Conservation (phyloP, 306 rosid genomes). For the Prosopis cineraria region DNA sequence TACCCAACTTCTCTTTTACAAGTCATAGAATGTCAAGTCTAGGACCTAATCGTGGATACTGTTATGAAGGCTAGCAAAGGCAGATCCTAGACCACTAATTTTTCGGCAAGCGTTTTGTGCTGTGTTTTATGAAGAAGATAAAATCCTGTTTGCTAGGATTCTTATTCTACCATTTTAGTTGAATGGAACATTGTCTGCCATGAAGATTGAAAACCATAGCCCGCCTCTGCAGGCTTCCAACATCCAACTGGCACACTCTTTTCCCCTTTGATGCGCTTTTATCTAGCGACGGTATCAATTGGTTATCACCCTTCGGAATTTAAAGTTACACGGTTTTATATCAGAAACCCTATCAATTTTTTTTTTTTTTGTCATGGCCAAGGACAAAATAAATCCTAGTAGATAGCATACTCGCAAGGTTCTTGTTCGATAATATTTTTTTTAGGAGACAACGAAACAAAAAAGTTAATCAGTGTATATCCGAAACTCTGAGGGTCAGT, state of each 20-base stretch:
- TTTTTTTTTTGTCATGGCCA: background rate
- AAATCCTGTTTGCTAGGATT: constrained; percentile 17
- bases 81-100: background rate
- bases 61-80: background rate
- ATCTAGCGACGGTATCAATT: background rate
- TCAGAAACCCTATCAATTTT: background rate
- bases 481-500: no score
- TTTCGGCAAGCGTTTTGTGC: background rate
- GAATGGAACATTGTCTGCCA: background rate
- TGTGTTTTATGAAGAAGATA: background rate
- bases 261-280: background rate
- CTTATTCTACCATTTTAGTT: constrained; percentile 7
- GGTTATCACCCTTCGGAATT: no score
- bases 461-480: background rate
- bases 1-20: background rate
- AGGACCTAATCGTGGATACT: constrained; percentile 30
- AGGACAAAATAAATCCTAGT: background rate
- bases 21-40: constrained; percentile 8
- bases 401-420: background rate
- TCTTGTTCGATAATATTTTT: no score
- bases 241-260: no score
- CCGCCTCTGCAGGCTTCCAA: background rate
- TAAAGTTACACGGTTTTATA: no score
- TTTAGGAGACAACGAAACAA: background rate
- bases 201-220: no score